Evolutionary conservation across 345 rosid species (phyloP).

Genomic region (Durio zibethinus): DNA sequence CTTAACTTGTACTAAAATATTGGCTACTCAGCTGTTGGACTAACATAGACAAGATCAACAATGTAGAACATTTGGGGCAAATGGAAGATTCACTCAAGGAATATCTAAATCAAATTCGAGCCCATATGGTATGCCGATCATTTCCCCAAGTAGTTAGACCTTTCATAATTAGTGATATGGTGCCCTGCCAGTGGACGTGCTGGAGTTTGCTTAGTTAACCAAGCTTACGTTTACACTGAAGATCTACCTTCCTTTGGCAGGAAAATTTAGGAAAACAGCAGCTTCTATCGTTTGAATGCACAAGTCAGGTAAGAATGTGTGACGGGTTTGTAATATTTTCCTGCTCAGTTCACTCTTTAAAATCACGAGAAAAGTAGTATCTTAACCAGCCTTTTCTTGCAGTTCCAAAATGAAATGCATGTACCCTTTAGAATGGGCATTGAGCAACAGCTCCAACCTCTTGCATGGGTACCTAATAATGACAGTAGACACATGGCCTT

Average conservation of each 20-base stretch:
- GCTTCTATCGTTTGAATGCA: constrained; percentile 49
- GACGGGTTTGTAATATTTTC: constrained; percentile 1
- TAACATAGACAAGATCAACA: constrained; percentile 53
- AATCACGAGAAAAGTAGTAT: constrained; percentile 1
- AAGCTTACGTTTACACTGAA: background rate
- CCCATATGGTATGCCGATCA: constrained; percentile 45
- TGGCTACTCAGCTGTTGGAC: constrained; percentile 59
- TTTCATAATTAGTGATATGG: background rate
- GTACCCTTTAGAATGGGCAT: constrained; percentile 46
- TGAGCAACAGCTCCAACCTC: constrained; percentile 61
- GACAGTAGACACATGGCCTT: constrained; percentile 40
- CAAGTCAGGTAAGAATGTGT: constrained; percentile 38
- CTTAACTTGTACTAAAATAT: constrained; percentile 8
- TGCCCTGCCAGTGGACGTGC: background rate
- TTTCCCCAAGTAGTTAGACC: background rate
- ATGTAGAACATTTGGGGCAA: constrained; percentile 54
- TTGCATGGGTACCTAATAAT: constrained; percentile 56
- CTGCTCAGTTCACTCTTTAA: background rate
- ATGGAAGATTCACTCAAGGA: constrained; percentile 56
- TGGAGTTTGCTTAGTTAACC: background rate
- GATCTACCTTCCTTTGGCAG: constrained; percentile 23
- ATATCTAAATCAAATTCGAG: constrained; percentile 48
- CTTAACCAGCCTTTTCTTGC: constrained; percentile 21
- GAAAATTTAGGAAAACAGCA: constrained; percentile 50
- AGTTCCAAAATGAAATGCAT: constrained; percentile 60